Base-by-base conservation (phyloP, 2,329 filamentous ascomycete genomes). In the Westerdykella aurantiaca region DNA sequence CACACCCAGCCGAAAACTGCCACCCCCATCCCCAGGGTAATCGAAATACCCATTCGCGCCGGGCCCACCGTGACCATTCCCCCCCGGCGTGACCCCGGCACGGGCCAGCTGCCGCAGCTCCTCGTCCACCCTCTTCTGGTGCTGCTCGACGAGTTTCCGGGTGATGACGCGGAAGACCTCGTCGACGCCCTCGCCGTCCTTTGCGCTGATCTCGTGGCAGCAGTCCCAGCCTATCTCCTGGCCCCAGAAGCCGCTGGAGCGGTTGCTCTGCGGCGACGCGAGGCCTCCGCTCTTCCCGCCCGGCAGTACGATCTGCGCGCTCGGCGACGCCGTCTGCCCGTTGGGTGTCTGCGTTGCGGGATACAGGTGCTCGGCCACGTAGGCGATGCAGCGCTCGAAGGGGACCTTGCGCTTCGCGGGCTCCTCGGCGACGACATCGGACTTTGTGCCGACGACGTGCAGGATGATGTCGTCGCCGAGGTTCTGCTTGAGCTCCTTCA, bases 161-260 rank as follows among this genome's bases (percentile, higher is more conserved):
- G 90, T 93, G 37, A 89, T 85, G 21, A 95, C 88, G 1, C 91
- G 79, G 58, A 97, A 97, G 0, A 98, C 89, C 69, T 97, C 93
- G 57, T 97, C 93, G 14, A 98, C 90, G 14, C 91, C 91, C 72
- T 96, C 90, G 44, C 90, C 90, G 59, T 85, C 89, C 73, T 94
- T 91, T 38, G 91, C 90, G 55, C 84, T 90, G 61, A 98, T 91
- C 72, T 98, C 93, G 68, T 97, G 93, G 66, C 91, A 97, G 50
- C 89, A 94, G 60, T 96, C 90, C 90, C 91, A 97, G 41, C 90
- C 89, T 5, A 89, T 82, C 62, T 96, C 90, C 65, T 93, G 87
- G 17, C 85, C 88, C 90, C 90, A 96, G 69, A 89, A 88, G 1
- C 85, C 85, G 31, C 80, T 85, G 58, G 80, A 85, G 25, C 71